These are phyloP conservation scores for Phoma sp. DNA, from an alignment of 2,329 filamentous ascomycete species.

Conservation along the genomic window DNA sequence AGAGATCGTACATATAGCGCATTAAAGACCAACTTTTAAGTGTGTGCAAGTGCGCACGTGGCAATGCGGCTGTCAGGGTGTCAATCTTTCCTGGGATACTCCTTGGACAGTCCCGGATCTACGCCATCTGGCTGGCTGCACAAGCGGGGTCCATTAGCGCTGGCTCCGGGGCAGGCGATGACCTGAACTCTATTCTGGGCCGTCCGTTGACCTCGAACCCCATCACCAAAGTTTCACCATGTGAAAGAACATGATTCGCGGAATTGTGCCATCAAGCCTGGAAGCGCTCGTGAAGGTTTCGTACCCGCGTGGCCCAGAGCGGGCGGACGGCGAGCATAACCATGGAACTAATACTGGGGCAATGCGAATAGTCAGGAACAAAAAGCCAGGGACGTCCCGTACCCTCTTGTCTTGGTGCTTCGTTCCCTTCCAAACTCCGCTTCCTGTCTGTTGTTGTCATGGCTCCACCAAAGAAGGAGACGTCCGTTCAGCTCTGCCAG, in stretches of 20 bases:
- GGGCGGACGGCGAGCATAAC: constrained; percentile 23
- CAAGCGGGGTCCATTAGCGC: constrained; percentile 19
- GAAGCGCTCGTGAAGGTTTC: constrained; percentile 5
- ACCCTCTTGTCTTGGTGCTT: constrained; percentile 13
- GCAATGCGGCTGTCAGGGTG: constrained; percentile 12
- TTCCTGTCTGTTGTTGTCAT: constrained; percentile 23
- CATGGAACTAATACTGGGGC: constrained; percentile 20
- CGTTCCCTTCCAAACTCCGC: background rate
- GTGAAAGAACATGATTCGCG: constrained; percentile 15
- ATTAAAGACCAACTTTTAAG: constrained; percentile 1
- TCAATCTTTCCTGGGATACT: constrained; percentile 17
- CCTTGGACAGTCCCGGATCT: constrained; percentile 15
- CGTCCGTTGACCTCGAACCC: constrained; percentile 16
- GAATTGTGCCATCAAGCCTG: constrained; percentile 1
- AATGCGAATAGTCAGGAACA: constrained; percentile 22
- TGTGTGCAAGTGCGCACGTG: constrained; percentile 14
- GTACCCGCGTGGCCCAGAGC: constrained; percentile 27
- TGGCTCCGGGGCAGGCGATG: constrained; percentile 30
- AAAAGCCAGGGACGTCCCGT: constrained; percentile 24
- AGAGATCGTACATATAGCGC: background rate
- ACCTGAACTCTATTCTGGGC: constrained; percentile 25
- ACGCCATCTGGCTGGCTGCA: constrained; percentile 16
- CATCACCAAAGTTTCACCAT: constrained; percentile 15
- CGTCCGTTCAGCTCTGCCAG: constrained; percentile 61
- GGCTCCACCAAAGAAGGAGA: constrained; percentile 49